phyloP scores from a whole-genome alignment of 83 land plant species.

The Isoetes engelmannii region DNA sequence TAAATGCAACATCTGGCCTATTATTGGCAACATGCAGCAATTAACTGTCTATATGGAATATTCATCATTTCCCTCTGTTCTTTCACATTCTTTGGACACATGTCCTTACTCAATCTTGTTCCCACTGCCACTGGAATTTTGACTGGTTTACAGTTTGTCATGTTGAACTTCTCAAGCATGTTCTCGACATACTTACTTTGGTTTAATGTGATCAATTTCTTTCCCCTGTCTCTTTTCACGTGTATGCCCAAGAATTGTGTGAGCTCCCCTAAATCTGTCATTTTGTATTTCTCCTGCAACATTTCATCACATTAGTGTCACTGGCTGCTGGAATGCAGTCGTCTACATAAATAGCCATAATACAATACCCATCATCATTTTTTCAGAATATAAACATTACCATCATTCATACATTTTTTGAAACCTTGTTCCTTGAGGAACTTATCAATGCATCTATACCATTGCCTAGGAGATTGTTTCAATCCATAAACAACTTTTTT shows the following conservation, averaged over 20 bases:
- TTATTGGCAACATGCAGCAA: slow-evolving; percentile 22
- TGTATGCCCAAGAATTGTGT: slow-evolving; percentile 12
- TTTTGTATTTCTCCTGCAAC: too few relatives aligned
- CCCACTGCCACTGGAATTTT: slow-evolving; percentile 1
- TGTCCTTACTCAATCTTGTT: background rate
- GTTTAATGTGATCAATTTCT: background rate
- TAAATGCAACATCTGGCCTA: slow-evolving; percentile 14
- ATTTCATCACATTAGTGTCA: too few relatives aligned
- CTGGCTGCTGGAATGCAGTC: too few relatives aligned
- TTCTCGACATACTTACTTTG: slow-evolving; percentile 23
- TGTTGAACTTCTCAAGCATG: slow-evolving; percentile 16
- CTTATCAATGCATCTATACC: too few relatives aligned
- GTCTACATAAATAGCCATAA: too few relatives aligned
- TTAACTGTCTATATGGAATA: slow-evolving; percentile 13
- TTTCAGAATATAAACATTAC: too few relatives aligned
- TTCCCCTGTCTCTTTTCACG: background rate
- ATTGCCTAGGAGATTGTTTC: too few relatives aligned
- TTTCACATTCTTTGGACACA: background rate
- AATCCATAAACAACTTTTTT: too few relatives aligned
- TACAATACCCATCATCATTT: too few relatives aligned
- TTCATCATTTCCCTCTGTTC: slow-evolving; percentile 10
- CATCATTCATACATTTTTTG: too few relatives aligned
- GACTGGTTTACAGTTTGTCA: slow-evolving; percentile 9
- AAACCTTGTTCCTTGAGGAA: too few relatives aligned
- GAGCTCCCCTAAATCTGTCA: background rate